Conservation (phyloP, 2,329 filamentous ascomycete genomes). For the Talaromyces funiculosus region DNA sequence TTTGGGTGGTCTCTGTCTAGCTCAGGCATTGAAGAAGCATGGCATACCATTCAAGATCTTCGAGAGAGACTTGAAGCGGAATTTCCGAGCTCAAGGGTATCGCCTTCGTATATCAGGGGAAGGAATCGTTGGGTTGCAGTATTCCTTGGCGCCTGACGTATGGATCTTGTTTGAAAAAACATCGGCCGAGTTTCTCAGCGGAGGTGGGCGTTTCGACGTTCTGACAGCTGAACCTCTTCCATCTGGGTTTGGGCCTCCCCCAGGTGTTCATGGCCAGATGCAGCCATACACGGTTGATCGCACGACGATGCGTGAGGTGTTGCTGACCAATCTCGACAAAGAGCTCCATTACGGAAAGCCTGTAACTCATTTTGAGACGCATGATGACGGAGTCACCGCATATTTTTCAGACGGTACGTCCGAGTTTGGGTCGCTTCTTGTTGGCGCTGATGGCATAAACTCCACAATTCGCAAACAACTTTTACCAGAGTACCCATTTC, state of each 20-base stretch:
- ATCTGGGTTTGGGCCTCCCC: conserved; percentile 11
- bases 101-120: conserved; percentile 27
- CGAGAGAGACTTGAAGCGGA: conserved; percentile 27
- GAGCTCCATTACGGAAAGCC: conserved; percentile 29
- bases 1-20: conserved; percentile 31
- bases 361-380: conserved; percentile 20
- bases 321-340: conserved; percentile 27
- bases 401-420: conserved; percentile 31
- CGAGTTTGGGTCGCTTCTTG: conserved; percentile 28
- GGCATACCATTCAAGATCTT: conserved; percentile 34
- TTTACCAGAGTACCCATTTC: conserved; percentile 27
- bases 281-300: conserved; percentile 29
- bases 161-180: conserved; percentile 20
- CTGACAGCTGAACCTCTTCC: conserved; percentile 8
- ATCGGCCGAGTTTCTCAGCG: conserved; percentile 15
- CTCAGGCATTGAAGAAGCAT: conserved; percentile 31
- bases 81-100: conserved; percentile 35
- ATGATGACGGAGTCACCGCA: conserved; percentile 19
- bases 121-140: conserved; percentile 19
- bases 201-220: conserved; percentile 16
- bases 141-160: conserved; percentile 13
- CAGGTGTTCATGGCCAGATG: conserved; percentile 15
- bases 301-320: conserved; percentile 27
- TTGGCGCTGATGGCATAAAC: conserved; percentile 38
- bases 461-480: conserved; percentile 35